Evolutionary conservation across 2,329 filamentous ascomycete genomes (phyloP).

Genomic region (Colletotrichum spaethianum): DNA sequence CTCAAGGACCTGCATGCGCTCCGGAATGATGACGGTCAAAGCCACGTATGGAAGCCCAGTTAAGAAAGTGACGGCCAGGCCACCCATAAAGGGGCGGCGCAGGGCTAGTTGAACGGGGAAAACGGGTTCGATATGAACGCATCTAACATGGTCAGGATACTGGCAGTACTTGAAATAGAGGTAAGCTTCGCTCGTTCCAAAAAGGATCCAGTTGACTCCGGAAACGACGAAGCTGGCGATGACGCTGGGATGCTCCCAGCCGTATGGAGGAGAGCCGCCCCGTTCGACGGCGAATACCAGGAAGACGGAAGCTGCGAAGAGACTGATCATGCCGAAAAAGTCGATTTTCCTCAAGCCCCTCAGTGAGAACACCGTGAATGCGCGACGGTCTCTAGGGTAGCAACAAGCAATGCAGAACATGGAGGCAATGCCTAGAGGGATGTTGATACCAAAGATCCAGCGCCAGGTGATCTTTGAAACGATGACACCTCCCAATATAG

Average conservation of each 20-base stretch:
- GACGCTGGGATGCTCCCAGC: conserved; percentile 68
- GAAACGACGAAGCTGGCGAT: conserved; percentile 64
- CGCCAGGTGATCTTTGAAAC: conserved; percentile 68
- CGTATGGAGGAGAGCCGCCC: conserved; percentile 65
- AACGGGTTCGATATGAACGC: conserved; percentile 63
- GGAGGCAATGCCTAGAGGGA: conserved; percentile 63
- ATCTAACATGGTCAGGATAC: conserved; percentile 19
- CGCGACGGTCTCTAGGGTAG: conserved; percentile 57
- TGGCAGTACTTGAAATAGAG: conserved; percentile 44
- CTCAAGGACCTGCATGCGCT: conserved; percentile 73
- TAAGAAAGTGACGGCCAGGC: conserved; percentile 67
- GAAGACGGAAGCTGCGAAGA: conserved; percentile 67
- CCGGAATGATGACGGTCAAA: conserved; percentile 71
- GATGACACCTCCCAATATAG: conserved; percentile 70
- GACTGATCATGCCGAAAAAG: conserved; percentile 64
- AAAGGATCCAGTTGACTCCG: conserved; percentile 61
- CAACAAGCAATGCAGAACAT: conserved; percentile 63
- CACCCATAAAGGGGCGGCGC: conserved; percentile 65
- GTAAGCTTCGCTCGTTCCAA: conserved; percentile 65
- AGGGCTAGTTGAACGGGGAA: conserved; percentile 65
- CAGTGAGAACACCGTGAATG: conserved; percentile 55
- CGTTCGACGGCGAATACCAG: conserved; percentile 71
- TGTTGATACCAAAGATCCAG: conserved; percentile 75
- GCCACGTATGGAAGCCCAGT: conserved; percentile 71
- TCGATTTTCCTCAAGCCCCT: conserved; percentile 64